Evolutionary conservation across 2,329 filamentous ascomycete genomes (phyloP).

Genomic region (Conoideocrella luteorostrata): DNA sequence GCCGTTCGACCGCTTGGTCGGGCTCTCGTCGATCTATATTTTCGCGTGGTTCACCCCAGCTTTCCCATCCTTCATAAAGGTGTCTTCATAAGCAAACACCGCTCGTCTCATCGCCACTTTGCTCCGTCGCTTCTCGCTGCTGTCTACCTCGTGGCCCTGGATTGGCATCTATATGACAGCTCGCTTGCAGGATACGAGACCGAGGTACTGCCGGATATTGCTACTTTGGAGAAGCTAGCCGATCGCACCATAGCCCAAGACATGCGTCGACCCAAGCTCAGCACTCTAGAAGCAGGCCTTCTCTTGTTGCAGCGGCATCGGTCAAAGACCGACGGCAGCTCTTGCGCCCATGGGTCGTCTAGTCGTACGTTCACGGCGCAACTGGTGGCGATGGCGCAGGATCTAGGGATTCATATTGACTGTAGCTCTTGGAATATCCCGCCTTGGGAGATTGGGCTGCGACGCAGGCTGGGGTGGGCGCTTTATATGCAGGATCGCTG

Average conservation of each 20-base stretch:
- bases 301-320: conserved; percentile 44
- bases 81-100: conserved; percentile 56
- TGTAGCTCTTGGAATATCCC: conserved; percentile 57
- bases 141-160: conserved; percentile 55
- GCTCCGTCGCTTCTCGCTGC: conserved; percentile 53
- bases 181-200: conserved; percentile 32
- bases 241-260: conserved; percentile 39
- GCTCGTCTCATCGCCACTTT: conserved; percentile 49
- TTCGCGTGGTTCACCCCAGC: conserved; percentile 52
- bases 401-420: conserved; percentile 54
- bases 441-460: conserved; percentile 54
- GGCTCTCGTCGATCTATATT: conserved; percentile 61
- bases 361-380: conserved; percentile 46
- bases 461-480: conserved; percentile 57
- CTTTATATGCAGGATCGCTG: conserved; percentile 61
- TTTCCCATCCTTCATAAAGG: conserved; percentile 55
- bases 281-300: conserved; percentile 48
- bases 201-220: conserved; percentile 23
- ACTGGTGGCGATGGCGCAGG: conserved; percentile 50
- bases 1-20: conserved; percentile 57
- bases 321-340: conserved; percentile 25
- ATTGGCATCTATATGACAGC: conserved; percentile 55
- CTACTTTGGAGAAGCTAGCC: conserved; percentile 31
- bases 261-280: conserved; percentile 47
- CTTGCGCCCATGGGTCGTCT: conserved; percentile 16